Conservation (phyloP, 352 stramenopile genomes). For the Blastocystis hominis region DNA sequence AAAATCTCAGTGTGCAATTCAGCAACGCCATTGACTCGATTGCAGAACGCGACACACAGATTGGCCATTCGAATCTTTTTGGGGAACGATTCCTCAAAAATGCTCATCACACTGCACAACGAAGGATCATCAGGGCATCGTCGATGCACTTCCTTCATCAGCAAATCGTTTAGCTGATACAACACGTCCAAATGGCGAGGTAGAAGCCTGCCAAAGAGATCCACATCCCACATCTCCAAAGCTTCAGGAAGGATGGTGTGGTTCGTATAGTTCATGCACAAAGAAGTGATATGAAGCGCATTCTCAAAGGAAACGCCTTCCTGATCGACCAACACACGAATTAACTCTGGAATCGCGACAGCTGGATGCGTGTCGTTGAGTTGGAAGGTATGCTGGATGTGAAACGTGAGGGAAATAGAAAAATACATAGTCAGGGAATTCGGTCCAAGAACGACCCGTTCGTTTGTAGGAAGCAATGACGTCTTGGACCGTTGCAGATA, state of each 20-base stretch:
- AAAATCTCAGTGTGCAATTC: slow-evolving; percentile 61
- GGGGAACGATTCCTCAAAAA: slow-evolving; percentile 60
- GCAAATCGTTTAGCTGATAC: slow-evolving; percentile 61
- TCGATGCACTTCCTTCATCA: slow-evolving; percentile 60
- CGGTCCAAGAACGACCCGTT: background rate
- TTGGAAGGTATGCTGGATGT: slow-evolving; percentile 54
- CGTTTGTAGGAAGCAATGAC: slow-evolving; percentile 59
- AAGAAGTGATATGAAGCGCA: slow-evolving; percentile 57
- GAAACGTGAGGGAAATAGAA: background rate
- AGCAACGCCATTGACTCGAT: slow-evolving; percentile 62
- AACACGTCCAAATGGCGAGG: slow-evolving; percentile 61
- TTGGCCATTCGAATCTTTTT: slow-evolving; percentile 62
- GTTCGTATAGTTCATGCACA: slow-evolving; percentile 61
- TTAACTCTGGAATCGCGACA: slow-evolving; percentile 59
- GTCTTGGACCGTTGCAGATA: slow-evolving; percentile 61
- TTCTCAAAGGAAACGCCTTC: slow-evolving; percentile 53
- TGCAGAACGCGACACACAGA: slow-evolving; percentile 59
- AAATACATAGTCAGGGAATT: slow-evolving; percentile 57
- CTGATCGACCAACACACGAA: slow-evolving; percentile 59
- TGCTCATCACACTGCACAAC: slow-evolving; percentile 56
- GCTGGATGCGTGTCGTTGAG: slow-evolving; percentile 62
- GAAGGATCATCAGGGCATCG: slow-evolving; percentile 36
- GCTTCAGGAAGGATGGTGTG: slow-evolving; percentile 62
- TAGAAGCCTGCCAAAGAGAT: slow-evolving; percentile 58
- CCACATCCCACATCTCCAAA: slow-evolving; percentile 62